Evolutionary conservation across 305 asterid species (phyloP).

Genomic region (Fraxinus latifolia): DNA sequence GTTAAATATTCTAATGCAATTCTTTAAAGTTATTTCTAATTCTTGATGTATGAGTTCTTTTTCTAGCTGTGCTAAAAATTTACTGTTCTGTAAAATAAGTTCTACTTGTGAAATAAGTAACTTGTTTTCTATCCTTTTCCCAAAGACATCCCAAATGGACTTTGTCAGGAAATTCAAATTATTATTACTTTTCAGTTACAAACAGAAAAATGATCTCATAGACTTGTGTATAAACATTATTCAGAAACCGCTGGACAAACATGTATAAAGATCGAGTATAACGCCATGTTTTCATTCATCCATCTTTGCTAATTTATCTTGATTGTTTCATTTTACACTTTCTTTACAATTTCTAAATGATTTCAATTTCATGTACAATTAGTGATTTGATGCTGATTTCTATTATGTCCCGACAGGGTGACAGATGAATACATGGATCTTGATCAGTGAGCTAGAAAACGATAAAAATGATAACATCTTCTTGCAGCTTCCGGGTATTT

Average conservation of each 20-base stretch:
- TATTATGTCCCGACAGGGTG: constrained; percentile 37
- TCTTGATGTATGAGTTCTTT: neutral
- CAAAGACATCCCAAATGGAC: neutral
- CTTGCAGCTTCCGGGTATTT: neutral
- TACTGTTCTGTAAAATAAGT: neutral
- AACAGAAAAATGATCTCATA: neutral
- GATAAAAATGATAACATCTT: neutral
- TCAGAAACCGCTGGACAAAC: neutral
- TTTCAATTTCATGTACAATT: neutral
- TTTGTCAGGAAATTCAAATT: neutral
- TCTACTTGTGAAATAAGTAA: neutral
- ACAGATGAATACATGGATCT: constrained; percentile 72
- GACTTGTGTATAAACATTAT: neutral
- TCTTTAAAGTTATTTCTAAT: neutral
- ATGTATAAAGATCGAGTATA: neutral
- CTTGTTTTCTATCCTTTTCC: neutral
- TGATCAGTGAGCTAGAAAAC: constrained; percentile 28
- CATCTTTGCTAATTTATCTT: neutral
- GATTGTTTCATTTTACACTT: neutral
- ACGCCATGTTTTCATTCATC: neutral
- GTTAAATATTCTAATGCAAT: neutral
- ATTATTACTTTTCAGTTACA: neutral
- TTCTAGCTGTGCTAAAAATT: neutral
- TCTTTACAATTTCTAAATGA: neutral
- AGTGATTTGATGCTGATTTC: neutral